Base-by-base conservation (phyloP, 352 stramenopile species). In the Pythium rishiriense region DNA sequence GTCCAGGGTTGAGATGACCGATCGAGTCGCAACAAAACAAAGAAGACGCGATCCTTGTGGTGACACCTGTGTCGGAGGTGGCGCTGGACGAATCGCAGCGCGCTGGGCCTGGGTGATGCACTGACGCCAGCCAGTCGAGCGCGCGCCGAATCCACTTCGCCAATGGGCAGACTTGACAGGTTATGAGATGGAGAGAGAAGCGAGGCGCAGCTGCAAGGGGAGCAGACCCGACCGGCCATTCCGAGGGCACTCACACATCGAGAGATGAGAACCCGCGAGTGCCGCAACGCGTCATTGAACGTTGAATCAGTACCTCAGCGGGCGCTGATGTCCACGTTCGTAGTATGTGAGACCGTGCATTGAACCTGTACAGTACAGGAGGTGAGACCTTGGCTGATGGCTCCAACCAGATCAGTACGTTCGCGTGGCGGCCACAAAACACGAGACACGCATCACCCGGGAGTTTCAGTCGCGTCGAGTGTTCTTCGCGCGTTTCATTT, bases 101-200 rank as follows among this genome's bases (percentile, higher is more conserved):
- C 3, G 21, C 17, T 4, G 10, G 14, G 5, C 14, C 9, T 5
- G 29, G 7, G 33, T 10, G 50, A 57, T 57, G 50, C n/a, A 39
- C 41, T 62, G 54, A 53, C 54, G 54, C 54, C 42, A 53, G 54
- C 42, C 39, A 61, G 41, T 47, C 24, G 25, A 33, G 31, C 31
- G 6, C 31, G 31, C 31, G 37, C 14, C 37, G 51, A 47, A 52
- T 52, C 46, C 46, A 58, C 51, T 58, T 58, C 37, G 31, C 5
- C 5, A 35, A 10, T 10, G 28, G 33, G 51, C 51, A 58, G 51
- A 58, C 51, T n/a, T 58, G 51, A 49, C 51, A 46, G 19, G 28
- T 39, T 10, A 19, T 46, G 50, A 57, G 31, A 57, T 57, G 50
- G 48, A 55, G n/a, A 3, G 24, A 35, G 46, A 52, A 52, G n/a